Evolutionary conservation across 306 rosid genomes (phyloP), one percentile per base, ranked within the genome.

Genomic region (Vigna hirtella): DNA sequence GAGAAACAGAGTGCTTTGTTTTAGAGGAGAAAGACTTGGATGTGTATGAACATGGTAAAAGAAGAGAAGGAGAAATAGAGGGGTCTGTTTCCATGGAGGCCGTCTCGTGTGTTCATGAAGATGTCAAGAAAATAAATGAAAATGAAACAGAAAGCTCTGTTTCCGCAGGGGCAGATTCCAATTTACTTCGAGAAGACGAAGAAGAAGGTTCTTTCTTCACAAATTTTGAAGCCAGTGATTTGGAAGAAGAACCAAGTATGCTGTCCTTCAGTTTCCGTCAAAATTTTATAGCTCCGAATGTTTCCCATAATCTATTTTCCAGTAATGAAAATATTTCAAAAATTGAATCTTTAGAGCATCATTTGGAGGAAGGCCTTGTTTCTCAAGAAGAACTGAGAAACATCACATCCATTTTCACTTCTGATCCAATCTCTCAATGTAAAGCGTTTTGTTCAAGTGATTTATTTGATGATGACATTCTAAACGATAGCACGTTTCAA

Each of bases 181-280:
- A 22, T 22, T 53, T 49, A 42, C 24, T 16, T 11, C 48, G 34
- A 20, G 48, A 57, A 64, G 74, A 9, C 14, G n/a, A 73, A 73
- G 77, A 57, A 74, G 75, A 57, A 56, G 36, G 10, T 13, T 9
- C 15, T 16, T 38, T 43, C 30, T 11, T 55, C 77, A 14, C 16
- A 6, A 34, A 45, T 22, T 72, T 58, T 57, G 20, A 65, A 74
- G 66, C 52, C 53, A 64, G 66, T 69, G 76, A 43, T 57, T 82
- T 75, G 49, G 17, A 73, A 8, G 87, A 88, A 74, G 85, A 81
- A 43, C 92, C 90, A 50, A 73, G 78, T 51, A 1, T 66, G 9
- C 18, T 62, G 78, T 83, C 78, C 66, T 86, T 90, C 66, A 62
- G 49, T 43, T 79, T 84, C 38, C 78, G 49, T 16, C 83, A 86